Evolutionary conservation across 495 filamentous ascomycete species (phyloP).

Genomic region (Clohesyomyces aquaticus): DNA sequence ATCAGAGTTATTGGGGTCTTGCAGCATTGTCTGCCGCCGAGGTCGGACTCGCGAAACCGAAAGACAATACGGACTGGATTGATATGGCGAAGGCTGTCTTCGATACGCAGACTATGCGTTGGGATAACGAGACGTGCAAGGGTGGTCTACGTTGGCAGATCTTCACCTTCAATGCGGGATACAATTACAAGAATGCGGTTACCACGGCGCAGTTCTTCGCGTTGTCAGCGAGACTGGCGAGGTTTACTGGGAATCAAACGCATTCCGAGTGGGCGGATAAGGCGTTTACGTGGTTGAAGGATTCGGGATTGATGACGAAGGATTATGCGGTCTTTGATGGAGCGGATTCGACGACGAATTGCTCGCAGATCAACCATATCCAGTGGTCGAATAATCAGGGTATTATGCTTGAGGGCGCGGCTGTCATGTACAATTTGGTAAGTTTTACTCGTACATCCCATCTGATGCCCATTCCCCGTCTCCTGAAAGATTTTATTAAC

Average conservation of each 20-base stretch:
- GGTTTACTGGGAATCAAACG: constrained; percentile 70
- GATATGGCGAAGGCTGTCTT: constrained; percentile 58
- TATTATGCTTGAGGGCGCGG: constrained; percentile 10
- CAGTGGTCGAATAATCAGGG: constrained; percentile 11
- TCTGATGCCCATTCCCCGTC: too few species aligned
- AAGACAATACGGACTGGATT: constrained; percentile 60
- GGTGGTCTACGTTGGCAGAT: constrained; percentile 60
- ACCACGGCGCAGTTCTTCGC: constrained; percentile 73
- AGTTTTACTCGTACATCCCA: too few species aligned
- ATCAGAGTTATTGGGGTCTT: constrained; percentile 83
- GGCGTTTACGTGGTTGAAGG: constrained; percentile 70
- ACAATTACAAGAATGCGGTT: constrained; percentile 66
- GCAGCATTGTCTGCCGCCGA: constrained; percentile 74
- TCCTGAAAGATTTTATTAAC: too few species aligned
- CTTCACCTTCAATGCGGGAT: constrained; percentile 50
- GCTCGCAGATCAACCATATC: background rate
- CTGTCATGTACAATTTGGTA: constrained; percentile 24
- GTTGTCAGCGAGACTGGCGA: constrained; percentile 68
- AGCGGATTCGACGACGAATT: background rate
- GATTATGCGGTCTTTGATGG: constrained; percentile 9
- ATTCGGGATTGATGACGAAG: constrained; percentile 54
- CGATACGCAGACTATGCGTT: constrained; percentile 69
- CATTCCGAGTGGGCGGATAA: constrained; percentile 76
- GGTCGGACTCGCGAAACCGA: constrained; percentile 64
- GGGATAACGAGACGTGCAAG: constrained; percentile 53